Evolutionary conservation across 441 rosid genomes (phyloP), one percentile per base, ranked within the genome.

Genomic region (Erysimum cheiri): DNA sequence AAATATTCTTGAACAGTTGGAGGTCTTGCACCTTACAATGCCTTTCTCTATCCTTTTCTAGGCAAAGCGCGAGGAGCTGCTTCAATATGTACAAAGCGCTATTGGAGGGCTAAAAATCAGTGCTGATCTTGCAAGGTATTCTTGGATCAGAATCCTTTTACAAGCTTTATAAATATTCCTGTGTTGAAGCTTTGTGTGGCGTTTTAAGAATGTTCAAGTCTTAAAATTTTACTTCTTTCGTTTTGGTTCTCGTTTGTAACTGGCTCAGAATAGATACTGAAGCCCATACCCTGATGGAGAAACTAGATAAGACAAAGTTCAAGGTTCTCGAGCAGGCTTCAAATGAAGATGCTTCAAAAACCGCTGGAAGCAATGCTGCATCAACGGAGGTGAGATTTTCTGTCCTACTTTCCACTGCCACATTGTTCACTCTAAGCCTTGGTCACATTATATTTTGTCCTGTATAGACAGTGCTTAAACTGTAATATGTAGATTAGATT

Each of bases 191-290:
- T 60, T 60, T 9, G 28, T 6, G 5, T 62, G 39, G 50, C 8
- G 6, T 11, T 28, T 48, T 64, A 26, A 40, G 58, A 58, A 33
- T 58, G 47, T 26, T 13, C 22, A 28, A 9, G 31, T 67, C 60
- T 53, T 53, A 61, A 59, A 14, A 33, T 8, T 54, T 61, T 75
- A 63, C 50, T 44, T 60, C 24, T 77, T 48, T 58, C 52, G 58
- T 39, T 67, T 66, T 48, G 12, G 40, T 67, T 73, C 72, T 83
- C 53, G 75, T 82, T 46, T 75, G 39, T 70, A 69, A 62, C 64
- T 76, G 72, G 59, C 82, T 85, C 99, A 94, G 98, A 88, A 86
- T 90, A 90, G 98, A 92, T 81, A 87, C 81, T 83, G 96, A 92
- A 83, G 89, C 86, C 76, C 69, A 70, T 70, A 73, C 62, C 75